phyloP scores from a whole-genome alignment of 78 protist species.

The Planoprotostelium fungivorum region DNA sequence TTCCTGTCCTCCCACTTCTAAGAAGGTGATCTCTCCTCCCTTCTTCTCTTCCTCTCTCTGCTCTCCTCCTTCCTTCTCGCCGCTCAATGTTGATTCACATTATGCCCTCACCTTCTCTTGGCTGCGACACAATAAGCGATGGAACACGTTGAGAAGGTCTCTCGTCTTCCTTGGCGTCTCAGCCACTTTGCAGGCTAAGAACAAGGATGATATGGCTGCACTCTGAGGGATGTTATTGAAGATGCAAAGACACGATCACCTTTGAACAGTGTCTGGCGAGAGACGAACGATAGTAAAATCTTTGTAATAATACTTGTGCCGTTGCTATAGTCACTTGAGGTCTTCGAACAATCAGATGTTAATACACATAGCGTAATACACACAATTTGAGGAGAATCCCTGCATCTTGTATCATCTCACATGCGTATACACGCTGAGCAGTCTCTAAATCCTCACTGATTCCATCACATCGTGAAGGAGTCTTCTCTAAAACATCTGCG shows the following conservation, averaged over 20 bases:
- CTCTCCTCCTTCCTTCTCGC: not conserved
- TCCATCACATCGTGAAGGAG: not conserved
- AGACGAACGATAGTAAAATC: not conserved
- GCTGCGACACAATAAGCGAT: not conserved
- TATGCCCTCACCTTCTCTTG: no score
- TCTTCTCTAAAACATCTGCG: not conserved
- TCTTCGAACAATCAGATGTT: not conserved
- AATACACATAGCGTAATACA: not conserved
- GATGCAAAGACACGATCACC: not conserved
- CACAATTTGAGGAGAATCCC: not conserved
- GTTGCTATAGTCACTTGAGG: not conserved
- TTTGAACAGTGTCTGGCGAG: not conserved
- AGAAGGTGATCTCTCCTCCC: not conserved
- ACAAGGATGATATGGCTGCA: not conserved
- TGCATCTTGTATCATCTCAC: not conserved
- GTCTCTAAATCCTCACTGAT: not conserved
- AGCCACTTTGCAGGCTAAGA: not conserved
- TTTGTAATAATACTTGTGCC: not conserved
- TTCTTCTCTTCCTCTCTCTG: not conserved
- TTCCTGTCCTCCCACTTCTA: not conserved
- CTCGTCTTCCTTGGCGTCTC: not conserved
- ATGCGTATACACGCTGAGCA: not conserved
- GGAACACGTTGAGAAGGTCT: not conserved
- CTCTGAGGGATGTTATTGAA: not conserved
- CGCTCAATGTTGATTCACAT: not conserved